Percentiles rank a stretch among this genome's conserved stretches.
phyloP scores from a whole-genome alignment of 2,329 filamentous ascomycete genomes.

The Lachnellula suecica region DNA sequence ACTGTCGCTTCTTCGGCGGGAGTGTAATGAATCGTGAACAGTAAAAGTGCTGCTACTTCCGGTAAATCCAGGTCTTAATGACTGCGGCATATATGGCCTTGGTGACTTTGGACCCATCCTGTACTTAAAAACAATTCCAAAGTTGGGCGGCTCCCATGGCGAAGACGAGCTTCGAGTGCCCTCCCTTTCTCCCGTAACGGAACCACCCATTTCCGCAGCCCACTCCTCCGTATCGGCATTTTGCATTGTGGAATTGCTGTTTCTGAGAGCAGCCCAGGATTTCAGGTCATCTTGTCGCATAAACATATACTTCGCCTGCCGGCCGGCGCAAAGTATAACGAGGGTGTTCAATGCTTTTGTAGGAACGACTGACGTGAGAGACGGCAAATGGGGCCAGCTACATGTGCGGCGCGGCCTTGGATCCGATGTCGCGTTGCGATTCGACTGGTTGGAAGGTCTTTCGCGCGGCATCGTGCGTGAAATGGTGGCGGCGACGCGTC shows the following conservation, averaged over 20 bases:
- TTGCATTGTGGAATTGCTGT: not conserved
- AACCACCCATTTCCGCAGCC: constrained; percentile 17
- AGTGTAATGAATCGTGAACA: no score
- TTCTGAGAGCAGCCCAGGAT: not conserved
- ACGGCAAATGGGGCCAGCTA: not conserved
- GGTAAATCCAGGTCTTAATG: no score
- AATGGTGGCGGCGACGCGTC: not conserved
- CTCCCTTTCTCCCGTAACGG: constrained; percentile 5
- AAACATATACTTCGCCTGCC: constrained; percentile 8
- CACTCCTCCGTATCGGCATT: constrained; percentile 1
- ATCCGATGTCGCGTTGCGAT: not conserved
- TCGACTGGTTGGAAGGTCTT: no score
- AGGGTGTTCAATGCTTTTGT: constrained; percentile 5
- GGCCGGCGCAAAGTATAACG: constrained; percentile 13
- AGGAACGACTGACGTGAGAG: not conserved
- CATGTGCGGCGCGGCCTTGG: not conserved
- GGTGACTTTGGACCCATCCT: not conserved
- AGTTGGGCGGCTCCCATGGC: constrained; percentile 14
- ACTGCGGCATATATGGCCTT: not conserved
- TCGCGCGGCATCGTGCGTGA: not conserved
- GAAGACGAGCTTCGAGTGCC: not conserved
- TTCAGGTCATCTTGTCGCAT: not conserved
- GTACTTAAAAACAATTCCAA: constrained; percentile 17
- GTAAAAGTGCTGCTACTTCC: no score
- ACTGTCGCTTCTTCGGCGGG: no score